Evolutionary conservation across 2,329 filamentous ascomycete species (phyloP).

Genomic region (Neurospora crassa): DNA sequence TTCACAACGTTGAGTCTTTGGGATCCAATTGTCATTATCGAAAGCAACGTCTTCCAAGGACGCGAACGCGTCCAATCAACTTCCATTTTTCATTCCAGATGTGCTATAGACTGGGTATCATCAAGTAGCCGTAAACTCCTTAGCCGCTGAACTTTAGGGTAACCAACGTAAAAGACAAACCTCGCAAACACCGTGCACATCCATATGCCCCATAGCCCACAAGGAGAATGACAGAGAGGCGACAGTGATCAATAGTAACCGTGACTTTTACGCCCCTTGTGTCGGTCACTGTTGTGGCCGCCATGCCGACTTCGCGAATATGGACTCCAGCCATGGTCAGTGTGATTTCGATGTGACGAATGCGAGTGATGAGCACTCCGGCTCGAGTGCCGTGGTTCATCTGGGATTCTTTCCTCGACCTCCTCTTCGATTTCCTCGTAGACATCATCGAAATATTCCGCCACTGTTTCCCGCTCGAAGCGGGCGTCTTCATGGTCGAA

Average conservation of each 20-base stretch:
- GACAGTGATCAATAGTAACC: conserved; percentile 5
- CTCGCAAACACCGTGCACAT: not conserved
- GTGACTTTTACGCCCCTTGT: conserved; percentile 13
- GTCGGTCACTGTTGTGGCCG: conserved; percentile 11
- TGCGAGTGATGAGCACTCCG: conserved; percentile 5
- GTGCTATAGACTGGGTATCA: conserved; percentile 3
- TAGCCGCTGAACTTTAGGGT: not conserved
- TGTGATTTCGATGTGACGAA: conserved; percentile 9
- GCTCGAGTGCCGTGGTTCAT: conserved; percentile 16
- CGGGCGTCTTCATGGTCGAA: conserved; percentile 69
- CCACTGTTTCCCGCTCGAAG: conserved; percentile 59
- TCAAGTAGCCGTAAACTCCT: not conserved
- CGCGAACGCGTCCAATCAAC: not conserved
- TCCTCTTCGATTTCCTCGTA: conserved; percentile 72
- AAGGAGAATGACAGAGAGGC: not conserved
- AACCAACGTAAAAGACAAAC: not conserved
- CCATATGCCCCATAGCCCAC: not conserved
- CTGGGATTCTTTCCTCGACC: conserved; percentile 53
- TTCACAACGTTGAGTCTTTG: not conserved
- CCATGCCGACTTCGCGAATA: conserved; percentile 15
- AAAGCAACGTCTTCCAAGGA: not conserved
- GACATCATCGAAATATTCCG: conserved; percentile 60
- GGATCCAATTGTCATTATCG: not conserved
- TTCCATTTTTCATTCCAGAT: not conserved
- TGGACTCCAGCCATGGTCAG: conserved; percentile 16